A percentile compares a stretch with the other conserved stretches of the same genome.
phyloP scores from a whole-genome alignment of 1,284 basidiomycete genomes.

The Cutaneotrichosporon dermatis region DNA sequence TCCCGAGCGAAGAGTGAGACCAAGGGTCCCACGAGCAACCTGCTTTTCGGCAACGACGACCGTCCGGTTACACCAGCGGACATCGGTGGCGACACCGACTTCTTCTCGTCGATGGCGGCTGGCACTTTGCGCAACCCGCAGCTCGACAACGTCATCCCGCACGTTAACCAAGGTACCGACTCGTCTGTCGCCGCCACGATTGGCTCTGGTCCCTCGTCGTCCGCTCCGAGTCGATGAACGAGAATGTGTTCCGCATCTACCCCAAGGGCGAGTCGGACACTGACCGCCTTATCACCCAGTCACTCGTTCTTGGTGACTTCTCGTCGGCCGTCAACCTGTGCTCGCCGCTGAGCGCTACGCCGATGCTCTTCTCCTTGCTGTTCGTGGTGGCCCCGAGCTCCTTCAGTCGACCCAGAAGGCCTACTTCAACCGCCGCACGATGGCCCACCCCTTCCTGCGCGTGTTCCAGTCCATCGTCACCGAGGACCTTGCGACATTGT shows the following conservation, averaged over 20 bases:
- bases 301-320: slow-evolving; percentile 92
- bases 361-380: slow-evolving; percentile 89
- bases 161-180: slow-evolving; percentile 70
- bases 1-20: slow-evolving; percentile 1
- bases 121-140: slow-evolving; percentile 55
- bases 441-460: slow-evolving; percentile 78
- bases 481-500: slow-evolving; percentile 90
- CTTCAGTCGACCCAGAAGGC: slow-evolving; percentile 84
- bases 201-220: slow-evolving; percentile 82
- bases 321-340: slow-evolving; percentile 87
- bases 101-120: slow-evolving; percentile 75
- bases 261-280: slow-evolving; percentile 81
- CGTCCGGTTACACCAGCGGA: slow-evolving; percentile 48
- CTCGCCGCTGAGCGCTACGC: slow-evolving; percentile 84
- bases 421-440: slow-evolving; percentile 81
- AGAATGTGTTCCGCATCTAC: slow-evolving; percentile 85
- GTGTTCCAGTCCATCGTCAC: slow-evolving; percentile 94
- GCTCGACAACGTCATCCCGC: slow-evolving; percentile 65
- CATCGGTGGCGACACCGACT: slow-evolving; percentile 64
- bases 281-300: slow-evolving; percentile 84
- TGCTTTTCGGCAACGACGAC: slow-evolving; percentile 57
- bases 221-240: slow-evolving; percentile 62
- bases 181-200: slow-evolving; percentile 87
- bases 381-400: slow-evolving; percentile 84
- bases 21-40: neutral